A percentile compares a stretch with the other conserved stretches of the same genome.
phyloP scores from a whole-genome alignment of 73 alveolate species.

The Paramecium octaurelia region DNA sequence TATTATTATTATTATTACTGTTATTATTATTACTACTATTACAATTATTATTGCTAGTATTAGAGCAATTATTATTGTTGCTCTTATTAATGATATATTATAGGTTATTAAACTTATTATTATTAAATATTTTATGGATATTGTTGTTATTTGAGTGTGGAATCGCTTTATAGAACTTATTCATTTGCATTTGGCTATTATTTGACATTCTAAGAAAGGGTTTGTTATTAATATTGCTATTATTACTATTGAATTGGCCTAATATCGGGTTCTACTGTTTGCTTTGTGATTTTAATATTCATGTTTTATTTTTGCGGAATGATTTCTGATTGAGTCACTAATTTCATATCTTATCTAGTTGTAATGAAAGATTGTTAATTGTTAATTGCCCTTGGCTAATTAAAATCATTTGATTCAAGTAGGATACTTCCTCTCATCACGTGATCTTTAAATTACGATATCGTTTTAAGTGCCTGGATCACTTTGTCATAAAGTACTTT shows the following conservation, averaged over 20 bases:
- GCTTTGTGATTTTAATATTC: neutral
- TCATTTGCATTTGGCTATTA: neutral
- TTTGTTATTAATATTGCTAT: neutral
- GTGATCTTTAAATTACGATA: neutral
- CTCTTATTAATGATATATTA: neutral
- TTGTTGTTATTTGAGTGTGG: neutral
- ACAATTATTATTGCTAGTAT: neutral
- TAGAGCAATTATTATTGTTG: neutral
- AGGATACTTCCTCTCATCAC: neutral
- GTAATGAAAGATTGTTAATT: neutral
- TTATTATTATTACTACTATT: neutral
- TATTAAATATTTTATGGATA: neutral
- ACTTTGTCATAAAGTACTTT: neutral
- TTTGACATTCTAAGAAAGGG: neutral
- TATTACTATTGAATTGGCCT: neutral
- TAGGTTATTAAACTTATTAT: neutral
- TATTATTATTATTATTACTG: neutral
- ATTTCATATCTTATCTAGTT: neutral
- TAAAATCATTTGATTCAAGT: neutral
- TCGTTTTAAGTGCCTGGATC: neutral
- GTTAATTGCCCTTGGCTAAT: neutral
- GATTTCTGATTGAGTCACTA: neutral
- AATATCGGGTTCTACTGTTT: neutral
- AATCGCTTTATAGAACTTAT: neutral
- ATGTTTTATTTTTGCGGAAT: neutral